These are phyloP conservation scores for Turnera subulata DNA, from an alignment of 345 rosid species.

Conservation along the genomic window DNA sequence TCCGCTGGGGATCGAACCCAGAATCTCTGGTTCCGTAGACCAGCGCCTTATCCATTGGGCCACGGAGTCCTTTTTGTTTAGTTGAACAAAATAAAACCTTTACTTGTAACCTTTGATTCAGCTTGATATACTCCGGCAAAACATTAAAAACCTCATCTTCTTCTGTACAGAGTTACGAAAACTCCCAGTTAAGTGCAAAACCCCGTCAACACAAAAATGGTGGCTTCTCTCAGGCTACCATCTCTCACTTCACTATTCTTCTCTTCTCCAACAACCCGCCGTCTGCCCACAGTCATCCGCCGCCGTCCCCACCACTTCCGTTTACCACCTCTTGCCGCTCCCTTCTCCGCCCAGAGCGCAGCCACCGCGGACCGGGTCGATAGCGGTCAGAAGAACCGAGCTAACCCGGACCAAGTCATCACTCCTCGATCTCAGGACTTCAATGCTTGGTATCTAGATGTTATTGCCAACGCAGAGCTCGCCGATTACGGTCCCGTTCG, in stretches of 20 bases:
- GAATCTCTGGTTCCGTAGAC: slow-evolving; percentile 60
- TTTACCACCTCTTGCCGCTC: slow-evolving; percentile 22
- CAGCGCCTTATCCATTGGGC: slow-evolving; percentile 98
- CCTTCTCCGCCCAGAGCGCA: slow-evolving; percentile 51
- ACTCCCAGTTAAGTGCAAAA: too few relatives aligned
- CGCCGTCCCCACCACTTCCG: slow-evolving; percentile 22
- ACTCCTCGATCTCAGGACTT: slow-evolving; percentile 89
- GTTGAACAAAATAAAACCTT: too few relatives aligned
- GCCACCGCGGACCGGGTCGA: slow-evolving; percentile 44
- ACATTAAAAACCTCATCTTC: too few relatives aligned
- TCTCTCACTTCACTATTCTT: slow-evolving; percentile 49
- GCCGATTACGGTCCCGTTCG: slow-evolving; percentile 96
- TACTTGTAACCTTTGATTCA: too few relatives aligned
- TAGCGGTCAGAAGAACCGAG: background rate
- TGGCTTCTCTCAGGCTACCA: too few relatives aligned
- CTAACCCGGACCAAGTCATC: slow-evolving; percentile 40
- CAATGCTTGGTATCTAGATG: slow-evolving; percentile 91
- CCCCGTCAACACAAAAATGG: too few relatives aligned
- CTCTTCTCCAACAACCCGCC: slow-evolving; percentile 35
- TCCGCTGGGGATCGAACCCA: slow-evolving; percentile 8
- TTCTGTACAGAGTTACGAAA: too few relatives aligned
- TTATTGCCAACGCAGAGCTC: slow-evolving; percentile 86
- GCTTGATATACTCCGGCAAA: too few relatives aligned
- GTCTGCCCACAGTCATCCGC: slow-evolving; percentile 31
- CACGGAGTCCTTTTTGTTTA: slow-evolving; percentile 24